Percentiles rank a stretch among this genome's conserved stretches.
These are phyloP conservation scores for Fusarium camptoceras DNA, from an alignment of 2,329 filamentous ascomycete species.

Conservation along the genomic window DNA sequence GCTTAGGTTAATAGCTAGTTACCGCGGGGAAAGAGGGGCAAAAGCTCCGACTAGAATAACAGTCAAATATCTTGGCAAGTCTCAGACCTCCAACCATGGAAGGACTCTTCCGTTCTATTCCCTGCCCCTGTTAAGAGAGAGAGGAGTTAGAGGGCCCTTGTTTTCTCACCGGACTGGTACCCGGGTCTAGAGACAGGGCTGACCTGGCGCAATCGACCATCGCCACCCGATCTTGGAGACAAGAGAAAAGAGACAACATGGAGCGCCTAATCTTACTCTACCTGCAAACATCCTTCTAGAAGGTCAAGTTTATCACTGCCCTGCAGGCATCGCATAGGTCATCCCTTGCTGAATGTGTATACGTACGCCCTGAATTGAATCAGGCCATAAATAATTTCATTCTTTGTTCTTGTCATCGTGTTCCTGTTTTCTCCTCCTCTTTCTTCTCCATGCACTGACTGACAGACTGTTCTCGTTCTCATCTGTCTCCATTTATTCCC, in stretches of 20 bases:
- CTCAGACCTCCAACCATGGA: background rate
- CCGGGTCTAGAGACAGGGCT: background rate
- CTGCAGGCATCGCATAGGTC: no score
- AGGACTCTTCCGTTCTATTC: background rate
- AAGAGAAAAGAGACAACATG: constrained; percentile 42
- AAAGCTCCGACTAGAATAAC: constrained; percentile 11
- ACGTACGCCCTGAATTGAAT: background rate
- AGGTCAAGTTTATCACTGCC: background rate
- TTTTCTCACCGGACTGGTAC: background rate
- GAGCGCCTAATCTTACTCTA: background rate
- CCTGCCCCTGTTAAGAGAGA: background rate
- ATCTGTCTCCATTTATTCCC: background rate
- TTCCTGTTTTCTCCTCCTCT: background rate
- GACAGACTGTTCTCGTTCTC: no score
- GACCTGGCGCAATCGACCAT: background rate
- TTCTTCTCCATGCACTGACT: no score
- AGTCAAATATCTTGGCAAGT: background rate
- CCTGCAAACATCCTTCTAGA: background rate
- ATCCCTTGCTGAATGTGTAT: background rate
- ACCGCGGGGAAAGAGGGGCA: constrained; percentile 35
- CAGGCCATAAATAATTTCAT: background rate
- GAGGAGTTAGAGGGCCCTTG: background rate
- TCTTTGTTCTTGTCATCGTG: background rate
- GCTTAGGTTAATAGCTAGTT: no score
- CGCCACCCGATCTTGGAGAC: constrained; percentile 9